These are phyloP conservation scores for Cucumis hystrix DNA, from an alignment of 306 rosid genomes.

Conservation along the genomic window DNA sequence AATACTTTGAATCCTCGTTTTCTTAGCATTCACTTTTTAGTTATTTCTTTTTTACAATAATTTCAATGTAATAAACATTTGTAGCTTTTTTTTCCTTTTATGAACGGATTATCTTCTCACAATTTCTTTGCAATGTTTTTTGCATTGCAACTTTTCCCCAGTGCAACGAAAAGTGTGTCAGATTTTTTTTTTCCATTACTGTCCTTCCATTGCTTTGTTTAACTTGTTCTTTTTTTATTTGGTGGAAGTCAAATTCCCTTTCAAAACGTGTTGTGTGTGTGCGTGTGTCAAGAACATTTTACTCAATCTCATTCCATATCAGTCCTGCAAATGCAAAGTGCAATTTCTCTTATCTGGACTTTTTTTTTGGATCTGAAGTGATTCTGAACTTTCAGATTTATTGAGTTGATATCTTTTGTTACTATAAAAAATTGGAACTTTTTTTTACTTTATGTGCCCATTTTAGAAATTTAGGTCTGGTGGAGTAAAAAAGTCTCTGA, in stretches of 20 bases:
- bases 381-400: background rate
- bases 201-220: background rate
- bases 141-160: background rate
- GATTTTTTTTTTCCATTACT: background rate
- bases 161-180: background rate
- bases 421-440: background rate
- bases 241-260: background rate
- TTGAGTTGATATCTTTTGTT: background rate
- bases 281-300: background rate
- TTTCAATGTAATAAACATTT: background rate
- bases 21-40: background rate
- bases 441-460: background rate
- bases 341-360: background rate
- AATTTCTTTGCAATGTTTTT: no score
- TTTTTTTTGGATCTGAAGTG: background rate
- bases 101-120: no score
- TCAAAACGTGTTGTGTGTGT: background rate
- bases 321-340: background rate
- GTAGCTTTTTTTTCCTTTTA: background rate
- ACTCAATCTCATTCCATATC: background rate
- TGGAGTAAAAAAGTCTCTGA: slow-evolving; percentile 51
- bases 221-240: background rate
- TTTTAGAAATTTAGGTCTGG: slow-evolving; percentile 79
- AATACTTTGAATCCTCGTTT: background rate
- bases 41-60: background rate